Conservation (phyloP, 2,329 filamentous ascomycete species). For the Ambrosiella beaveri region DNA sequence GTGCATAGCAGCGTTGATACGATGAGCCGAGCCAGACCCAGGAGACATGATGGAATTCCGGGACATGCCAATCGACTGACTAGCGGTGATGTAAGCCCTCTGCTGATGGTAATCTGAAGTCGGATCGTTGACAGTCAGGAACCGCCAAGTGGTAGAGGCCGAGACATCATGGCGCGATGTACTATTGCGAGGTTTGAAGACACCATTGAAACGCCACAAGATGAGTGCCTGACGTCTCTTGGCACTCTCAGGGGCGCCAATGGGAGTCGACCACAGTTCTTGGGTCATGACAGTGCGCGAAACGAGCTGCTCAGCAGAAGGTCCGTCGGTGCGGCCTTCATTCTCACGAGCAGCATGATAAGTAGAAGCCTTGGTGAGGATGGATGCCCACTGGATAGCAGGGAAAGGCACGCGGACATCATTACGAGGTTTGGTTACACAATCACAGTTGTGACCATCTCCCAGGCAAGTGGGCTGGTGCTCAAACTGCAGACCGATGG, state of each 20-base stretch:
- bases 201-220: slow-evolving; percentile 43
- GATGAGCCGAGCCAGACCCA: slow-evolving; percentile 21
- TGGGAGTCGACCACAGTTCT: slow-evolving; percentile 42
- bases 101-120: slow-evolving; percentile 41
- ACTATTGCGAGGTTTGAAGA: slow-evolving; percentile 25
- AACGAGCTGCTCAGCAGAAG: slow-evolving; percentile 12
- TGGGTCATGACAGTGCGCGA: slow-evolving; percentile 44
- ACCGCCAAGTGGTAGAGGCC: slow-evolving; percentile 37
- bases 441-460: slow-evolving; percentile 31
- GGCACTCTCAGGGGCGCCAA: slow-evolving; percentile 18
- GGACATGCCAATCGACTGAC: neutral
- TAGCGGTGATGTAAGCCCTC: slow-evolving; percentile 19
- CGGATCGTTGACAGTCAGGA: slow-evolving; percentile 42
- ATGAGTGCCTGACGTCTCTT: slow-evolving; percentile 39
- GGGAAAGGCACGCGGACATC: slow-evolving; percentile 40
- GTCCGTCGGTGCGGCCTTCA: slow-evolving; percentile 18
- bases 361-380: slow-evolving; percentile 37
- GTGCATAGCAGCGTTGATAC: neutral
- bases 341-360: slow-evolving; percentile 28
- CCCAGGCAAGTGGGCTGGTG: slow-evolving; percentile 36
- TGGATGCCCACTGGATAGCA: slow-evolving; percentile 39
- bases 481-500: slow-evolving; percentile 30
- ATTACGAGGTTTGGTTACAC: slow-evolving; percentile 28
- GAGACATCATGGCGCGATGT: slow-evolving; percentile 12
- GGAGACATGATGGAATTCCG: slow-evolving; percentile 36